phyloP scores from a whole-genome alignment of 1,284 basidiomycete genomes.

The Athelia sp. region DNA sequence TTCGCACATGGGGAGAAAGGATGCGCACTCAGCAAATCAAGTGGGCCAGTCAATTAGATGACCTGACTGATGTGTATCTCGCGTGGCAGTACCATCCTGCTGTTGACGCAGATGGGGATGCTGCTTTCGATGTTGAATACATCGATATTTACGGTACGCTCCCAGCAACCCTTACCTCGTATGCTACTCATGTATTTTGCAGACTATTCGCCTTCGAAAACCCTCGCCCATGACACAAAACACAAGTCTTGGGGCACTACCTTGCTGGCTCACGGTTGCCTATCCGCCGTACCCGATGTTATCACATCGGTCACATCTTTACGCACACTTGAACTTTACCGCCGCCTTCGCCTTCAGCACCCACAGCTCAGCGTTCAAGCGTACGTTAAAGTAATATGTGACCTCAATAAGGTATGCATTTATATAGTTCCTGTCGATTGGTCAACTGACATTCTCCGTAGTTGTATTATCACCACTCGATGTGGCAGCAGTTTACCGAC shows the following conservation, averaged over 20 bases:
- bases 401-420: conserved; percentile 1
- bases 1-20: not conserved
- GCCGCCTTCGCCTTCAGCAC: not conserved
- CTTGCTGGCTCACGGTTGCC: not conserved
- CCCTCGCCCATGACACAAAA: not conserved
- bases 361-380: not conserved
- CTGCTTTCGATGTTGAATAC: not conserved
- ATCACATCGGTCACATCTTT: not conserved
- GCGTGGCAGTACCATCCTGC: not conserved
- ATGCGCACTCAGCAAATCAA: not conserved
- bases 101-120: not conserved
- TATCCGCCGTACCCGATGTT: not conserved
- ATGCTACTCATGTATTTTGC: not conserved
- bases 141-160: not conserved
- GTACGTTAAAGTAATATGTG: not conserved
- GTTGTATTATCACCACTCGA: not conserved
- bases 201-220: not conserved
- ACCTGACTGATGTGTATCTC: not conserved
- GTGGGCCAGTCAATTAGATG: not conserved
- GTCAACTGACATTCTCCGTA: not conserved
- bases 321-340: not conserved
- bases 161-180: too few relatives aligned
- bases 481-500: not conserved
- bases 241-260: not conserved
- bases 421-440: not conserved